Conservation (phyloP, 495 filamentous ascomycete genomes). For the Penicillium bialowiezense region DNA sequence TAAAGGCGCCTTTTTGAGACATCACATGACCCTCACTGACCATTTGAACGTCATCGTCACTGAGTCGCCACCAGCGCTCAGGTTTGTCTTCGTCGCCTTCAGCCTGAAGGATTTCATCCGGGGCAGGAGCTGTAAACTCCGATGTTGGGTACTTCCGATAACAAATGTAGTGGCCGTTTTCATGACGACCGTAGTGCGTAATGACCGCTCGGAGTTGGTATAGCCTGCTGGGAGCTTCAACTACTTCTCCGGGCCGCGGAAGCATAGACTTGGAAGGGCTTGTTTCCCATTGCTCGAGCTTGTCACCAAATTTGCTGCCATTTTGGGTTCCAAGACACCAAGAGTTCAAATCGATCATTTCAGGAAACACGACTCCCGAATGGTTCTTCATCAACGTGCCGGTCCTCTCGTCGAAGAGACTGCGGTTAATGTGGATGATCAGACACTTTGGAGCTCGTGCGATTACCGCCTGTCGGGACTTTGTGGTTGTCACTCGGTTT, state of each 20-base stretch:
- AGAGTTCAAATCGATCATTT: conserved; percentile 64
- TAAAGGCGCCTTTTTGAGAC: conserved; percentile 81
- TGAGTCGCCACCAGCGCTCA: conserved; percentile 76
- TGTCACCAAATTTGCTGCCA: conserved; percentile 24
- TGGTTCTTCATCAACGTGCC: conserved; percentile 79
- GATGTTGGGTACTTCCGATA: conserved; percentile 65
- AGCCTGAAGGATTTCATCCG: conserved; percentile 34
- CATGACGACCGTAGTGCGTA: conserved; percentile 85
- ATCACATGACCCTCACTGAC: conserved; percentile 74
- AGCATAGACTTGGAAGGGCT: conserved; percentile 70
- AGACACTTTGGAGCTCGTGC: conserved; percentile 76
- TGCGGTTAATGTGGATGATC: conserved; percentile 86
- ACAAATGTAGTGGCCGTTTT: conserved; percentile 94
- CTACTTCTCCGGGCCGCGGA: conserved; percentile 38
- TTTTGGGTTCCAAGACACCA: conserved; percentile 68
- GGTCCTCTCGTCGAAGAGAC: conserved; percentile 79
- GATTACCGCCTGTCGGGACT: conserved; percentile 85
- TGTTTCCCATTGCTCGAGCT: conserved; percentile 61
- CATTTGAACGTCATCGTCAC: conserved; percentile 75
- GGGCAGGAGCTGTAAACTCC: conserved; percentile 32
- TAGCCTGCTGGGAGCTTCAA: conserved; percentile 41
- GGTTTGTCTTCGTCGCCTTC: conserved; percentile 38
- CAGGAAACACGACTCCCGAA: conserved; percentile 72
- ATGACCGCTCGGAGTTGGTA: conserved; percentile 85
- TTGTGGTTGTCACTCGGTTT: conserved; percentile 66